phyloP scores from a whole-genome alignment of 805 yeast genomes.

The Brettanomyces anomalus region DNA sequence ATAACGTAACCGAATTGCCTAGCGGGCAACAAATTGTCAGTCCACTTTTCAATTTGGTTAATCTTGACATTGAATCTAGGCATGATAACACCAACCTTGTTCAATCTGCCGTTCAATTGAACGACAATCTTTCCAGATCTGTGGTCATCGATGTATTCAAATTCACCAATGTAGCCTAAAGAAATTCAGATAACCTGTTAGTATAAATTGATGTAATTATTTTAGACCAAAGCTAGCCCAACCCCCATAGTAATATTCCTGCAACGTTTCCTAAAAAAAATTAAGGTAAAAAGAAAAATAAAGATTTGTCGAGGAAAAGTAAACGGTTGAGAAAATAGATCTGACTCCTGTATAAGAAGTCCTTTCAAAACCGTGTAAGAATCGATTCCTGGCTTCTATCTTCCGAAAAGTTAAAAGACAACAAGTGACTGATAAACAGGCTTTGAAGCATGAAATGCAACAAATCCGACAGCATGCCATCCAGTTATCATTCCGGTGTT shows the following conservation, averaged over 20 bases:
- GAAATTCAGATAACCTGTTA: background rate
- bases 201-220: background rate
- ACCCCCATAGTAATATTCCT: background rate
- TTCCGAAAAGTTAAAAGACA: constrained; percentile 98
- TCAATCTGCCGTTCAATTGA: constrained; percentile 95
- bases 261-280: too few species aligned
- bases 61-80: constrained; percentile 98
- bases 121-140: constrained; percentile 97
- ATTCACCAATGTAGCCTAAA: constrained; percentile 85
- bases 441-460: background rate
- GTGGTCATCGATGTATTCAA: constrained; percentile 98
- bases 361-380: constrained; percentile 52
- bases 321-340: constrained; percentile 38
- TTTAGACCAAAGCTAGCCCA: background rate
- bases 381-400: constrained; percentile 41
- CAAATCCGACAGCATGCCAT: constrained; percentile 67
- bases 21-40: constrained; percentile 96
- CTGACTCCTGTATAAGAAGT: background rate
- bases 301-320: constrained; percentile 51
- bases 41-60: constrained; percentile 96
- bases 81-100: constrained; percentile 98
- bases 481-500: constrained; percentile 97
- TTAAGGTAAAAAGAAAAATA: background rate
- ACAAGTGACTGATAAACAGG: constrained; percentile 59
- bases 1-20: constrained; percentile 98